Conservation (phyloP, 371 early-diverging fungal genomes). For the Rhizomucor pusillus region DNA sequence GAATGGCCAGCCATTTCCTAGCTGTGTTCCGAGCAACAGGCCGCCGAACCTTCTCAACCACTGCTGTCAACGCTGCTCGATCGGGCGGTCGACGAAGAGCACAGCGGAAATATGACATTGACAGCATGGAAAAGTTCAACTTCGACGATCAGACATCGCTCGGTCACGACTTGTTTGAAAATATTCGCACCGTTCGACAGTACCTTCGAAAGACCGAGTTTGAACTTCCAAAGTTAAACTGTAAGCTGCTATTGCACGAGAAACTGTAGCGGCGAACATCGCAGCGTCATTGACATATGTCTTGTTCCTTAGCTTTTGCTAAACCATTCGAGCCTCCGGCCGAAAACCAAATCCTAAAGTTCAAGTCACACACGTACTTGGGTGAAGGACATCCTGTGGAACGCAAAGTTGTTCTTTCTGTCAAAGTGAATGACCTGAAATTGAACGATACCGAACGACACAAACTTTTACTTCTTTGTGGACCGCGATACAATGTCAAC, state of each 20-base stretch:
- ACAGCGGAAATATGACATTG: slow-evolving; percentile 49
- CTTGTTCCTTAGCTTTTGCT: slow-evolving; percentile 52
- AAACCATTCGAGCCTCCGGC: slow-evolving; percentile 61
- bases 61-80: slow-evolving; percentile 33
- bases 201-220: slow-evolving; percentile 64
- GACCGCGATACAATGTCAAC: slow-evolving; percentile 59
- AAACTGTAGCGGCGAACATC: too few relatives aligned
- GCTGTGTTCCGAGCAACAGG: too few relatives aligned
- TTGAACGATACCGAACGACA: slow-evolving; percentile 51
- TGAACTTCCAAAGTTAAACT: slow-evolving; percentile 63
- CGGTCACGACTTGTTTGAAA: slow-evolving; percentile 55
- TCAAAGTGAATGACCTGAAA: slow-evolving; percentile 48
- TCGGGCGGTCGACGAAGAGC: slow-evolving; percentile 34
- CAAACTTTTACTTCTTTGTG: slow-evolving; percentile 60
- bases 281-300: slow-evolving; percentile 1
- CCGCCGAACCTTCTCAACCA: slow-evolving; percentile 25
- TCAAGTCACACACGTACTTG: slow-evolving; percentile 55
- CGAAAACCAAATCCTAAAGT: slow-evolving; percentile 50
- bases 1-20: slow-evolving; percentile 8
- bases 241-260: slow-evolving; percentile 28
- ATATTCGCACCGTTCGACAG: slow-evolving; percentile 59
- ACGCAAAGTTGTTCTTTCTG: slow-evolving; percentile 58
- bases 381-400: slow-evolving; percentile 66
- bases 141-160: slow-evolving; percentile 62
- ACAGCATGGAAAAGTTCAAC: slow-evolving; percentile 53